A percentile compares a stretch with the other conserved stretches of the same genome.
These are phyloP conservation scores for Vitis hybrid DNA, from an alignment of 177 flowering plant species.

Conservation along the genomic window DNA sequence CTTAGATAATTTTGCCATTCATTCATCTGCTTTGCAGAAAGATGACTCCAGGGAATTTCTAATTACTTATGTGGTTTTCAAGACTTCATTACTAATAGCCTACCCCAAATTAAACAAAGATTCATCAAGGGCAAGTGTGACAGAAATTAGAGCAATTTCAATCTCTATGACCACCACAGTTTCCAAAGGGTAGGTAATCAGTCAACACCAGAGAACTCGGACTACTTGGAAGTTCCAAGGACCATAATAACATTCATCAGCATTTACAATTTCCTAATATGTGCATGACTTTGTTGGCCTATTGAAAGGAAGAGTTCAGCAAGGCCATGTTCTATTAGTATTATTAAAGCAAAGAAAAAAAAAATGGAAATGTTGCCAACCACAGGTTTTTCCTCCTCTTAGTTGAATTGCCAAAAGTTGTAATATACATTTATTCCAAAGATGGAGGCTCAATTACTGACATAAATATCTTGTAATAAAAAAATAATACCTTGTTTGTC, in stretches of 20 bases:
- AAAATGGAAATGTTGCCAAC: background rate
- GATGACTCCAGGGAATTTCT: too few relatives aligned
- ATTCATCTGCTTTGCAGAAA: too few relatives aligned
- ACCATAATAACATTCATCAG: background rate
- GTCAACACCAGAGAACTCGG: background rate
- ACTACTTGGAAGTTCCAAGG: background rate
- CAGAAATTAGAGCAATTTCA: too few relatives aligned
- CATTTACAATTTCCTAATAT: background rate
- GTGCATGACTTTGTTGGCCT: background rate
- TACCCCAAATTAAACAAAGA: too few relatives aligned
- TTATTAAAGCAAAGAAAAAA: background rate
- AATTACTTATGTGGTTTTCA: too few relatives aligned
- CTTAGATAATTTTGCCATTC: too few relatives aligned
- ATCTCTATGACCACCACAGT: too few relatives aligned
- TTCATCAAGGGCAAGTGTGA: too few relatives aligned
- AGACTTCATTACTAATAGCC: too few relatives aligned
- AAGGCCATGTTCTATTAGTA: background rate
- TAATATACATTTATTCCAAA: background rate
- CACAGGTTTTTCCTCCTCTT: too few relatives aligned
- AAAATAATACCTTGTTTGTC: conserved; percentile 11
- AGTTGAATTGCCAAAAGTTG: background rate
- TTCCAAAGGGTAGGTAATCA: background rate
- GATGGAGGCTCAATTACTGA: background rate
- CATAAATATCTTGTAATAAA: background rate
- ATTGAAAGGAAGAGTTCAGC: background rate